These are phyloP conservation scores for Yamadazyma triangularis DNA, from an alignment of 1,139 yeast species.

Conservation along the genomic window DNA sequence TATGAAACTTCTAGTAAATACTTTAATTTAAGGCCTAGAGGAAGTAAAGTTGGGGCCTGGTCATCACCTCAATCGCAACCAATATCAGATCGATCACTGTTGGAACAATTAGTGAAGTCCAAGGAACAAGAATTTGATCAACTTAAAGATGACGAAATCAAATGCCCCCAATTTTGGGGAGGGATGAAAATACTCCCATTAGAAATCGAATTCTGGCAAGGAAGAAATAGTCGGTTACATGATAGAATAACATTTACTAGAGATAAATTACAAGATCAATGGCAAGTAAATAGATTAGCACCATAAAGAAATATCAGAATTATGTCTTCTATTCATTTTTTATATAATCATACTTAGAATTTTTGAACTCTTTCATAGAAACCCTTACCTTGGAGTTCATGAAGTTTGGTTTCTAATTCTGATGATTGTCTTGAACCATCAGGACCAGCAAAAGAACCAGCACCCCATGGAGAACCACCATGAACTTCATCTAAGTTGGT, in stretches of 20 bases:
- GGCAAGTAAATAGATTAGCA: conserved; percentile 69
- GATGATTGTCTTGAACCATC: conserved; percentile 77
- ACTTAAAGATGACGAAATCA: conserved; percentile 49
- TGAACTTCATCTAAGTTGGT: conserved; percentile 65
- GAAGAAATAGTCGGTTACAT: conserved; percentile 83
- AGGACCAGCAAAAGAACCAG: conserved; percentile 74
- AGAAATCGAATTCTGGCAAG: conserved; percentile 97
- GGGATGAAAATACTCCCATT: conserved; percentile 84
- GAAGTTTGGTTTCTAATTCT: conserved; percentile 61
- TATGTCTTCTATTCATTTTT: not conserved
- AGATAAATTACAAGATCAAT: conserved; percentile 38
- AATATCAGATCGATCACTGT: conserved; percentile 53
- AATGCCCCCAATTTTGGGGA: conserved; percentile 96
- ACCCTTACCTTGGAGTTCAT: conserved; percentile 57
- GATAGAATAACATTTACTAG: conserved; percentile 80
- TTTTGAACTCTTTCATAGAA: conserved; percentile 44
- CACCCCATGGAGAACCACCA: conserved; percentile 89
- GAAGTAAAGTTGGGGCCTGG: conserved; percentile 95
- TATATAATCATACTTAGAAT: conserved; percentile 11
- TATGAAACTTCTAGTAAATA: conserved; percentile 74
- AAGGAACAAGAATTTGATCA: conserved; percentile 58
- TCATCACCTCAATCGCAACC: conserved; percentile 81
- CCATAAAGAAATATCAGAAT: conserved; percentile 32
- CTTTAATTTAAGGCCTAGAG: conserved; percentile 84
- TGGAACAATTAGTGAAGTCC: conserved; percentile 49